Evolutionary conservation across 352 stramenopile genomes (phyloP).

Genomic region (Globisporangium irregulare): DNA sequence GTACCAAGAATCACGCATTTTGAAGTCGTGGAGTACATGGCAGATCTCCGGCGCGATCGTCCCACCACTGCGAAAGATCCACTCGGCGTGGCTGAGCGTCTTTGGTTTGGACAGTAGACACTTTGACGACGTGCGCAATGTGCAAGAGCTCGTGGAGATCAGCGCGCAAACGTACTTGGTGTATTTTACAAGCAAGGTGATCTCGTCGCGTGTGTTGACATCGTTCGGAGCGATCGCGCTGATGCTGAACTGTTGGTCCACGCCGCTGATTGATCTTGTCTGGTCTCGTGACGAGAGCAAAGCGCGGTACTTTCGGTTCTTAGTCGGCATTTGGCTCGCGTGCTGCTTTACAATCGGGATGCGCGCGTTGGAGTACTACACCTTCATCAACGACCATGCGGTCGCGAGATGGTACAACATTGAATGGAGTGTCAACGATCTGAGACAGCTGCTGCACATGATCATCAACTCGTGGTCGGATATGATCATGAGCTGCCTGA

Average conservation of each 20-base stretch:
- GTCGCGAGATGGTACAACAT: background rate
- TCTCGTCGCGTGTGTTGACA: background rate
- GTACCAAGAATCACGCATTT: background rate
- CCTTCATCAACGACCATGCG: background rate
- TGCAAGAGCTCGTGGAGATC: slow-evolving; percentile 5
- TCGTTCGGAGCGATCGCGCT: background rate
- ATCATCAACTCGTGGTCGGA: background rate
- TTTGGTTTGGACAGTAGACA: background rate
- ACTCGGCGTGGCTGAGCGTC: background rate
- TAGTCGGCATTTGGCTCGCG: background rate
- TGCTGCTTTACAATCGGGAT: slow-evolving; percentile 9
- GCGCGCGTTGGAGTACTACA: background rate
- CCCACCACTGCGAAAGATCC: background rate
- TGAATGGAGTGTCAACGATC: slow-evolving; percentile 1
- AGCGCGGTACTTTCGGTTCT: background rate
- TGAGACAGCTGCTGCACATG: slow-evolving; percentile 1
- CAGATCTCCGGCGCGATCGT: background rate
- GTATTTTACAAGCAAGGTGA: background rate
- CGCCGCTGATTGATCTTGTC: background rate
- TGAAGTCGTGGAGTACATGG: background rate
- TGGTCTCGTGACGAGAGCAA: background rate
- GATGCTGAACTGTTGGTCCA: slow-evolving; percentile 7
- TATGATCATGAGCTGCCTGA: background rate
- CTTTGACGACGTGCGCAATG: slow-evolving; percentile 1
- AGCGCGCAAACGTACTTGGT: slow-evolving; percentile 4